phyloP scores from a whole-genome alignment of 257 asterid species.

The Ehretia macrophylla region DNA sequence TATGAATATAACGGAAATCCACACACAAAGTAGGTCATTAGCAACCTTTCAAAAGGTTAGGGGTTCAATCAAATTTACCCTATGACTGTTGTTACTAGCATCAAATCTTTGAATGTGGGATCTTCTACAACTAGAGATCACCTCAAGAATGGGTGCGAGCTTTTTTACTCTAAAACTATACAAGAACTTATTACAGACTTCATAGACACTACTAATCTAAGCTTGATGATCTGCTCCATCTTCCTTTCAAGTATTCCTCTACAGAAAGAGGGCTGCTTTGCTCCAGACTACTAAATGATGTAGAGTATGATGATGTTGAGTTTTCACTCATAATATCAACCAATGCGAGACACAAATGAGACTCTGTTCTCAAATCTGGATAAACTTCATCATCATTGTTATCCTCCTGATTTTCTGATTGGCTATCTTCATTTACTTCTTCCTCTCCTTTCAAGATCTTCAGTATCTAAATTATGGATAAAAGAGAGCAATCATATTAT shows the following conservation, averaged over 20 bases:
- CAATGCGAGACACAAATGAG: slow-evolving; percentile 73
- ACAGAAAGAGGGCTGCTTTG: slow-evolving; percentile 72
- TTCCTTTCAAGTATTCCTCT: slow-evolving; percentile 57
- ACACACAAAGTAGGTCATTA: no score
- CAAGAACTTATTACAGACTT: slow-evolving; percentile 17
- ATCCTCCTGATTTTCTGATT: slow-evolving; percentile 16
- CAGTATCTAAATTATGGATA: slow-evolving; percentile 38
- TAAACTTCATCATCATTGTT: slow-evolving; percentile 78
- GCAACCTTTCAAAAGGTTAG: no score
- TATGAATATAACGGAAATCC: no score
- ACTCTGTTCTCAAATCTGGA: slow-evolving; percentile 77
- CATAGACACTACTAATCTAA: slow-evolving; percentile 32
- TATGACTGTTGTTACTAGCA: no score
- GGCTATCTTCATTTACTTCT: slow-evolving; percentile 12
- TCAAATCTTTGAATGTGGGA: no score
- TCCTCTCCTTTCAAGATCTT: slow-evolving; percentile 54
- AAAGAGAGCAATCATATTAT: background rate
- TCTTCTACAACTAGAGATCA: slow-evolving; percentile 17
- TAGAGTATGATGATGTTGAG: slow-evolving; percentile 7
- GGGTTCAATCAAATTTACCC: no score
- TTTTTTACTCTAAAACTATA: slow-evolving; percentile 25
- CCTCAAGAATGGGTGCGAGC: slow-evolving; percentile 56
- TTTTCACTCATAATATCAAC: slow-evolving; percentile 49
- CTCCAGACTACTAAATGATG: slow-evolving; percentile 70
- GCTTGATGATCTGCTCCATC: slow-evolving; percentile 81